A percentile compares a stretch with the other conserved stretches of the same genome.
Conservation (phyloP, 106 monocot species). For the Dendrobium nobile region DNA sequence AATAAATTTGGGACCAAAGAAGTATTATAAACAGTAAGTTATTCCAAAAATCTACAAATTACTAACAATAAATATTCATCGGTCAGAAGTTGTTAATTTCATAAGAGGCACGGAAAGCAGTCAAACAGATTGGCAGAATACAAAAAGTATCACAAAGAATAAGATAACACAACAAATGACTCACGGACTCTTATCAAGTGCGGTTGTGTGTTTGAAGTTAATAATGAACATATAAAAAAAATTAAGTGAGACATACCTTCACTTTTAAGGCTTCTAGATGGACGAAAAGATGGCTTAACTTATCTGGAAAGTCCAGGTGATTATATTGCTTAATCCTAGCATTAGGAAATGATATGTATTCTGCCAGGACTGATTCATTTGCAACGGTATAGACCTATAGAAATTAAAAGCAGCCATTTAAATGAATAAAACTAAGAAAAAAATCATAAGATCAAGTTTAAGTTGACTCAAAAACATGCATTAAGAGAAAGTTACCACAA, state of each 20-base stretch:
- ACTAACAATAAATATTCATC: neutral
- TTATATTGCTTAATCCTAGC: slow-evolving; percentile 33
- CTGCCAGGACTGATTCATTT: slow-evolving; percentile 42
- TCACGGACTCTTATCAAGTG: neutral
- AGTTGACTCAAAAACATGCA: neutral
- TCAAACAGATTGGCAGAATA: neutral
- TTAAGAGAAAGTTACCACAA: neutral
- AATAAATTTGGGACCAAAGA: neutral
- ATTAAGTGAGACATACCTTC: slow-evolving; percentile 26
- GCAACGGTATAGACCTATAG: slow-evolving; percentile 51
- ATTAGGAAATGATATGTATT: slow-evolving; percentile 48
- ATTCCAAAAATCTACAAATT: neutral
- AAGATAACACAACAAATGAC: neutral
- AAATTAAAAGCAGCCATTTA: neutral
- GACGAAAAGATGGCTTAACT: slow-evolving; percentile 7
- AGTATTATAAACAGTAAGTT: neutral
- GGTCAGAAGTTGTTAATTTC: neutral
- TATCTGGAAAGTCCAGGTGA: slow-evolving; percentile 20
- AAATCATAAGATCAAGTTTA: neutral
- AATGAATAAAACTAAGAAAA: neutral
- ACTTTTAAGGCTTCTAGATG: slow-evolving; percentile 25
- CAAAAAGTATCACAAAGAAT: neutral
- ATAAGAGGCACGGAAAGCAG: neutral
- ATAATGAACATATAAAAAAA: neutral
- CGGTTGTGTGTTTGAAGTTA: neutral